Conservation (phyloP, 768 basidiomycete species). For the Mycena polygramma region DNA sequence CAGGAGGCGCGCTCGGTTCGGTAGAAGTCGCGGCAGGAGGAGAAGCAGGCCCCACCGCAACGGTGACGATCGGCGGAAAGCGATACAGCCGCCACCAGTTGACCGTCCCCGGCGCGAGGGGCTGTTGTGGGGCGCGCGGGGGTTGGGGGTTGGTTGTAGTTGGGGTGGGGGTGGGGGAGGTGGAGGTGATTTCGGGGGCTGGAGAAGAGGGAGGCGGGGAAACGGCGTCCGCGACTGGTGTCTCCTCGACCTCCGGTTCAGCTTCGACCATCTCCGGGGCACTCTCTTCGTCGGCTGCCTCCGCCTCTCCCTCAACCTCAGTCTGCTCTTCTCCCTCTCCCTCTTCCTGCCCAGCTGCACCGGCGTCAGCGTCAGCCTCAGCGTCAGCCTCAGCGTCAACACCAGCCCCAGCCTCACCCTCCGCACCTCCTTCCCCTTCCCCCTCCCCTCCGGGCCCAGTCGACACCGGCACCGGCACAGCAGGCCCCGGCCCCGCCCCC, state of each 20-base stretch:
- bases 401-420: too few relatives aligned
- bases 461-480: slow-evolving; percentile 41
- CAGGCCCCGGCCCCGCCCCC: slow-evolving; percentile 44
- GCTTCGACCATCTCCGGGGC: too few relatives aligned
- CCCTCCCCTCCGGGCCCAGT: too few relatives aligned
- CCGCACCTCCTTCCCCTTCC: too few relatives aligned
- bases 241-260: too few relatives aligned
- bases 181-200: not conserved
- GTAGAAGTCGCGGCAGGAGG: too few relatives aligned
- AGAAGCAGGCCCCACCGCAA: not conserved
- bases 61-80: slow-evolving; percentile 72
- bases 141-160: not conserved
- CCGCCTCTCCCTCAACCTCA: slow-evolving; percentile 19
- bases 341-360: too few relatives aligned
- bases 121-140: not conserved
- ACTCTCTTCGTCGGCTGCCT: slow-evolving; percentile 7
- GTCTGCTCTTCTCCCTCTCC: not conserved
- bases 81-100: slow-evolving; percentile 90
- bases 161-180: not conserved
- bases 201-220: not conserved
- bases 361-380: too few relatives aligned
- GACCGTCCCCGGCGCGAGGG: slow-evolving; percentile 51
- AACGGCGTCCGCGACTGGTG: not conserved
- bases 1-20: too few relatives aligned
- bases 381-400: too few relatives aligned